Base-by-base conservation (phyloP, 176 grass and related monocot species). In the Eleusine indica region DNA sequence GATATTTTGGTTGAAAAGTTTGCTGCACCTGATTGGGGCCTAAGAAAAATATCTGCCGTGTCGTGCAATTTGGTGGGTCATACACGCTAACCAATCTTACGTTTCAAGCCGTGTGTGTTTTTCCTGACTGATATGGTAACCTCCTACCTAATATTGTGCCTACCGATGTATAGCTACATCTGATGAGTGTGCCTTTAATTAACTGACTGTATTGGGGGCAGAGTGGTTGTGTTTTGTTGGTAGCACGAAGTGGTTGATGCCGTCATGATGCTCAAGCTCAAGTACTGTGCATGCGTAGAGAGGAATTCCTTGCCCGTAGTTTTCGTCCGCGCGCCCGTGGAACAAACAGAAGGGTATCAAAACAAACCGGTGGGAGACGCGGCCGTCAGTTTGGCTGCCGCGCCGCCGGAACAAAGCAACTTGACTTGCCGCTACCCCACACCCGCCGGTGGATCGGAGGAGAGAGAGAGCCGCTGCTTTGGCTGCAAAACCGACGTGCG, bases 301-400 rank as follows among this genome's bases (percentile, higher is more conserved):
- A 11, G 44, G 44, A 47, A 47, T 47, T 10, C 44, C 44, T 47
- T 47, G 68, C 4, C 19, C 10, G 19, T 4, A 0, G 39, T 22
- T 11, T 21, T 12, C 41, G 41, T 46, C 7, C 12, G 17, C 18
- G 9, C 68, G 18, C 68, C 68, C 9, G 40, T 71, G 53, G 44
- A 11, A 47, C 6, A 9, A 44, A 25, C 25, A 25, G 25, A 25
- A 25, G 25, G 25, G 25, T 25, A 25, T 25, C 25, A 25, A 25
- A 25, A 25, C 25, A 61, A 47, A 47, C 25, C 67, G 22, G 52
- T 32, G 53, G 68, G 54, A 61, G 68, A 44, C 39, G 22, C 54
- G 41, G 56, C 56, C 80, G 80, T 82, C 56, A n/a, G 80, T 49
- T 64, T 82, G 43, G 15, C 60, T 1, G 62, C 38, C 67, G 35